Base-by-base conservation (phyloP, 495 filamentous ascomycete genomes). In the Pyrenopolyporus hunteri region DNA sequence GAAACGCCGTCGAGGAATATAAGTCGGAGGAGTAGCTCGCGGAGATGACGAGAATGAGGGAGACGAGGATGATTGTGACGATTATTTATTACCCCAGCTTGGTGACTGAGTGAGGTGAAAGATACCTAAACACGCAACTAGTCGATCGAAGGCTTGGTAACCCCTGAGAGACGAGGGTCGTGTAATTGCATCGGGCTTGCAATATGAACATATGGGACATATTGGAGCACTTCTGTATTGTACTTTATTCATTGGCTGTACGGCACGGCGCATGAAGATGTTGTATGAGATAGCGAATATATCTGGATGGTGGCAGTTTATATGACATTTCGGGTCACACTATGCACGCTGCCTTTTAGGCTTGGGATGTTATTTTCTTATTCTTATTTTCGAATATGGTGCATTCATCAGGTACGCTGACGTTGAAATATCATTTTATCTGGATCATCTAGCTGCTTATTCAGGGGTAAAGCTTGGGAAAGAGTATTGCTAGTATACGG, bases 21-120 rank as follows among this genome's bases (percentile, higher is more conserved):
- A 2, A 61, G 76, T 57, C 66, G 74, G 51, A 47, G 67, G 29
- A 67, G 71, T n/a, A 36, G 56, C 9, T 67, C 67, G 28, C 46
- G 63, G 43, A 60, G 40, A 8, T 67, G 57, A 71, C 47, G 16
- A 17, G 10, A 13, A 14, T 64, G 32, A 22, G 8, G 13, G 5
- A 6, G 29, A 22, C 13, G 28, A n/a, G 23, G 20, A 32, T 50
- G 29, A 56, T n/a, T n/a, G n/a, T n/a, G n/a, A n/a, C n/a, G n/a
- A n/a, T n/a, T n/a, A n/a, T n/a, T n/a, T n/a, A n/a, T n/a, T n/a
- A n/a, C n/a, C n/a, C n/a, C n/a, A n/a, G n/a, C n/a, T n/a, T n/a
- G n/a, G n/a, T n/a, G n/a, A n/a, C n/a, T n/a, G n/a, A n/a, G n/a
- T n/a, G n/a, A n/a, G n/a, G n/a, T n/a, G n/a, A n/a, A n/a, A n/a